A percentile compares a stretch with the other conserved stretches of the same genome.
Evolutionary conservation across 1,139 yeast species (phyloP).

Genomic region (Suhomyces chickasaworum): DNA sequence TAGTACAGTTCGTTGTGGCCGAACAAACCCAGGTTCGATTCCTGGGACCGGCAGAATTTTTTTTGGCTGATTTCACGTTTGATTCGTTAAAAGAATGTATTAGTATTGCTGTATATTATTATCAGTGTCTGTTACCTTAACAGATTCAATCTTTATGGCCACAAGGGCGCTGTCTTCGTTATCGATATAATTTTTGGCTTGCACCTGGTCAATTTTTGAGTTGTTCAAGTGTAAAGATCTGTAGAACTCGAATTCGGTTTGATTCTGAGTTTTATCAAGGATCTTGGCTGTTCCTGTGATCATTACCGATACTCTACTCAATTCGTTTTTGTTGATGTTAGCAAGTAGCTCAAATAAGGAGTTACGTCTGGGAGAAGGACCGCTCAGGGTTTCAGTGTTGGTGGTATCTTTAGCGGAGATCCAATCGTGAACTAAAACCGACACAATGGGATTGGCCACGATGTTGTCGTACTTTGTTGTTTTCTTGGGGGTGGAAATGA

Average conservation of each 20-base stretch:
- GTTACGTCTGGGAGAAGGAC: slow-evolving; percentile 33
- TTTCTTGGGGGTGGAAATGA: slow-evolving; percentile 66
- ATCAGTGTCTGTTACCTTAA: slow-evolving; percentile 80
- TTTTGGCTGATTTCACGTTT: too few relatives aligned
- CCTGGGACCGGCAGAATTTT: too few relatives aligned
- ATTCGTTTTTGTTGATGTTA: slow-evolving; percentile 71
- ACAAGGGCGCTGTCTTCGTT: slow-evolving; percentile 65
- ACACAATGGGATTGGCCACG: slow-evolving; percentile 67
- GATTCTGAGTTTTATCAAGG: slow-evolving; percentile 38
- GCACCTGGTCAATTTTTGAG: slow-evolving; percentile 69
- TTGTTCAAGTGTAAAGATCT: slow-evolving; percentile 60
- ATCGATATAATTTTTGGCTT: slow-evolving; percentile 50
- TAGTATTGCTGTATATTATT: slow-evolving; percentile 60
- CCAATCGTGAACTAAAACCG: slow-evolving; percentile 88
- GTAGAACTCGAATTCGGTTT: slow-evolving; percentile 54
- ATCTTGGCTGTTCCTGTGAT: slow-evolving; percentile 70
- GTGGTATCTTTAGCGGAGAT: slow-evolving; percentile 50
- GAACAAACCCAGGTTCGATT: too few relatives aligned
- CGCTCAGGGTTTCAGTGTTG: slow-evolving; percentile 18
- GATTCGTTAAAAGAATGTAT: slow-evolving; percentile 1
- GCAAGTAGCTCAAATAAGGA: slow-evolving; percentile 64
- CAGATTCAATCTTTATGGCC: slow-evolving; percentile 61
- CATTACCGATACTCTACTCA: slow-evolving; percentile 78
- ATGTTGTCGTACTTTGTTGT: slow-evolving; percentile 76
- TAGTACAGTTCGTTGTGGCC: slow-evolving; percentile 39